phyloP scores from a whole-genome alignment of 257 asterid genomes.

The Ligustrum vulgare region DNA sequence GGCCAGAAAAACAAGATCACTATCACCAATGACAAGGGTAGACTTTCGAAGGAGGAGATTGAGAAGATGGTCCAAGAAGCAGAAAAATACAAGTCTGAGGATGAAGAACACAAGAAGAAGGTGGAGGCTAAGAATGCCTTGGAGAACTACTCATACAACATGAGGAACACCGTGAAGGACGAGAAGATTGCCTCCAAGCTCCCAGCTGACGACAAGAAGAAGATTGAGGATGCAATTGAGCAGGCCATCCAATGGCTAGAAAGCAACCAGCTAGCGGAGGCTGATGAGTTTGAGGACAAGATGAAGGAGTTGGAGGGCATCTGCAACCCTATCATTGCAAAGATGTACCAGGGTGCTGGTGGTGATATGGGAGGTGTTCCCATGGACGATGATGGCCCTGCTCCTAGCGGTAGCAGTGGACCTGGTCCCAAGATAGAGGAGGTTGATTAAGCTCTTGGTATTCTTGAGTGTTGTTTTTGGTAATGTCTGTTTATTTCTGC shows the following conservation, averaged over 20 bases:
- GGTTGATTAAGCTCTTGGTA: not conserved
- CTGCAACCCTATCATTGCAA: not conserved
- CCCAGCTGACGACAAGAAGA: not conserved
- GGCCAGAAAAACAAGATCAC: not conserved
- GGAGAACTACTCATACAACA: not conserved
- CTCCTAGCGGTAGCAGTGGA: not conserved
- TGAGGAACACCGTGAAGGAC: not conserved
- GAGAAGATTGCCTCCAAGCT: conserved; percentile 1
- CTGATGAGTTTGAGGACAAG: not conserved
- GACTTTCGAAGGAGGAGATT: not conserved
- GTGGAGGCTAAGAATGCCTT: not conserved
- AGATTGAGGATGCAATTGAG: conserved; percentile 1
- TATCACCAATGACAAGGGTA: not conserved
- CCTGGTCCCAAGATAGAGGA: conserved; percentile 2
- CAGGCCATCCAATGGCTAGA: conserved; percentile 2
- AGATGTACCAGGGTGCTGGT: conserved; percentile 2
- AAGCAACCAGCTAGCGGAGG: not conserved
- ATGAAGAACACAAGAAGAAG: not conserved
- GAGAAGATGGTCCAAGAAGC: not conserved
- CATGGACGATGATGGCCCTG: not conserved
- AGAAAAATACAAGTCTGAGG: not conserved
- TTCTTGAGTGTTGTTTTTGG: not conserved
- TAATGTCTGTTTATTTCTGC: not conserved
- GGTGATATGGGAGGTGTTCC: not conserved
- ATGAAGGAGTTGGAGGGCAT: not conserved